Base-by-base conservation (phyloP, 2,329 filamentous ascomycete genomes). In the Thyridium curvatum region DNA sequence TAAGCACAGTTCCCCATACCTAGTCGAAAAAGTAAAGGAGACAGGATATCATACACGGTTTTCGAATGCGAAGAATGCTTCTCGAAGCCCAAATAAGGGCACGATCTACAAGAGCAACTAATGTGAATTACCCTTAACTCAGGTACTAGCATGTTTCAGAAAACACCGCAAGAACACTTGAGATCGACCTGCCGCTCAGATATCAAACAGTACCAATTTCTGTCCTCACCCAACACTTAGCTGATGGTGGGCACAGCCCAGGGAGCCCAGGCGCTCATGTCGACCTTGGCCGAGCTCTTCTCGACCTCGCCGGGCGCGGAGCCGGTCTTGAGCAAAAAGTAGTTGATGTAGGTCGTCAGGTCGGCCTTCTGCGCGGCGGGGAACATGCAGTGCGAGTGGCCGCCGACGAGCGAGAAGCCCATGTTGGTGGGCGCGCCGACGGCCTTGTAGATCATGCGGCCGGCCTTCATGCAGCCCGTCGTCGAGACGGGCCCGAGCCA, bases 401-500 rank as follows among this genome's bases (percentile, higher is more conserved):
- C 68, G 30, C 71, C 72, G 28, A 70, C 61, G 49, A 77, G 66
- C 28, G 71, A 73, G 55, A 76, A 76, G 3, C 75, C 75, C 70
- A 78, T 74, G 55, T 72, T 68, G 46, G 69, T 69, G 13, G 69
- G 64, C 2, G 63, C 68, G 41, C 72, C 74, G 18, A 72, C 60
- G 4, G 66, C 69, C 59, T 72, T 66, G 58, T 76, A 79, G 51
- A 77, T 68, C 37, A 69, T 58, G 30, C 67, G 65, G 4, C 61
- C 73, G 15, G 67, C 71, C 56, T 71, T 71, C 73, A 77, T 77
- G 59, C 72, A 77, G 36, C 65, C 74, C 18, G 71, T 76, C 13
- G 71, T 77, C 39, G 69, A 68, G 41, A 73, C 69, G 35, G 70
- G 71, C 30, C 74, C 73, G 38, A 78, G 65, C 74, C 74, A 79